Evolutionary conservation across 148 eudicot genomes (phyloP).

Genomic region (Polygonum aviculare): DNA sequence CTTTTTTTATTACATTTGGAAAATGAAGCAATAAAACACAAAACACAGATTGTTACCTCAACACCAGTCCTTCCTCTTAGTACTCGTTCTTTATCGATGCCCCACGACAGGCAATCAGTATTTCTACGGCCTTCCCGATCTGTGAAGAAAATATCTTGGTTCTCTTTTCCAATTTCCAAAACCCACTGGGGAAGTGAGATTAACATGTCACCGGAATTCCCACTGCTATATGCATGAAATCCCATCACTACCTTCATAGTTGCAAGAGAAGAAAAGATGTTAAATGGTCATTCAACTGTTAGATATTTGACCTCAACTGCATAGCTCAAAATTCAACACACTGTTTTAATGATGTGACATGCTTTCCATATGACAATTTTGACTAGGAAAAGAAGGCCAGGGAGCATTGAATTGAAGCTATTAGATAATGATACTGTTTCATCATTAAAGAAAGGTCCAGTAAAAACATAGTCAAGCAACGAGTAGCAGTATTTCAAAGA

Average conservation of each 20-base stretch:
- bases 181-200: conserved; percentile 73
- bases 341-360: background rate
- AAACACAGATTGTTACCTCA: conserved; percentile 31
- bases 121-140: conserved; percentile 72
- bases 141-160: conserved; percentile 65
- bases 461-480: background rate
- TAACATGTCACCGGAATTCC: conserved; percentile 33
- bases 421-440: background rate
- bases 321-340: background rate
- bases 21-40: background rate
- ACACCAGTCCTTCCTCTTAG: conserved; percentile 61
- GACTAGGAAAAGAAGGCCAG: background rate
- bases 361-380: background rate
- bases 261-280: background rate
- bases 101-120: conserved; percentile 60
- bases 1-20: background rate
- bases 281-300: background rate
- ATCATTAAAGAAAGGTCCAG: background rate
- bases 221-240: conserved; percentile 53
- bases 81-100: conserved; percentile 58
- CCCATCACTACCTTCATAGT: conserved; percentile 51
- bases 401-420: background rate
- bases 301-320: background rate
- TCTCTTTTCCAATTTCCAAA: conserved; percentile 57
- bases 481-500: background rate